Conservation (phyloP, 2,329 filamentous ascomycete species). For the Coniochaeta sp. region DNA sequence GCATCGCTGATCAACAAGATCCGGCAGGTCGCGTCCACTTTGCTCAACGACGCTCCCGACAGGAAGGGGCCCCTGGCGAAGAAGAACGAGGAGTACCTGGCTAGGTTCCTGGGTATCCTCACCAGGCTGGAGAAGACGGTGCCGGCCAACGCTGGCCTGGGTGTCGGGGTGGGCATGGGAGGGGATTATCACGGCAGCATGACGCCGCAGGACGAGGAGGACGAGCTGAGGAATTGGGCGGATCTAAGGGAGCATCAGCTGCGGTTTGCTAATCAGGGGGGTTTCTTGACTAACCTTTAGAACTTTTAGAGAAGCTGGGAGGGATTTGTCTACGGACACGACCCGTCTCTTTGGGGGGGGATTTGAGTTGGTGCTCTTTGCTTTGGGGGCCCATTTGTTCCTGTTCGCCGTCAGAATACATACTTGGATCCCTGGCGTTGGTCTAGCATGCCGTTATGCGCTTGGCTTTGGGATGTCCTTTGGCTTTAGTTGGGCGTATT, state of each 20-base stretch:
- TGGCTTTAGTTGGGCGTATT: too few relatives aligned
- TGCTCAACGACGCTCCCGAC: conserved; percentile 54
- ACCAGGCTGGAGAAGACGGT: conserved; percentile 65
- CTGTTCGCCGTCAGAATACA: too few relatives aligned
- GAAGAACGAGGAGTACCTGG: conserved; percentile 64
- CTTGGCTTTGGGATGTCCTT: too few relatives aligned
- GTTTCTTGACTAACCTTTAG: conserved; percentile 10
- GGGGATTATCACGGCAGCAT: conserved; percentile 25
- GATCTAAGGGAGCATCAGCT: conserved; percentile 72
- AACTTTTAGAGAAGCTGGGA: too few relatives aligned
- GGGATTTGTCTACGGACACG: too few relatives aligned
- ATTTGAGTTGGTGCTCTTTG: too few relatives aligned
- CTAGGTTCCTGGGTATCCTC: conserved; percentile 66
- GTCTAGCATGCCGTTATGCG: too few relatives aligned
- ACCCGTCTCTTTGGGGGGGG: too few relatives aligned
- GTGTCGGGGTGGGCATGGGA: neutral
- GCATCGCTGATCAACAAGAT: conserved; percentile 73
- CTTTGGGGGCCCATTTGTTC: too few relatives aligned
- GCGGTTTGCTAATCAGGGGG: conserved; percentile 31
- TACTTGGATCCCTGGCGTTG: too few relatives aligned
- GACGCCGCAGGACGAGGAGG: conserved; percentile 60
- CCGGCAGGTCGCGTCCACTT: conserved; percentile 72
- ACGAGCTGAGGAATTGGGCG: conserved; percentile 71
- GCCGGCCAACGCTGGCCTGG: conserved; percentile 16
- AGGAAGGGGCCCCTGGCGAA: conserved; percentile 43